phyloP scores from a whole-genome alignment of 495 filamentous ascomycete genomes.

The Xylaria bambusicola region DNA sequence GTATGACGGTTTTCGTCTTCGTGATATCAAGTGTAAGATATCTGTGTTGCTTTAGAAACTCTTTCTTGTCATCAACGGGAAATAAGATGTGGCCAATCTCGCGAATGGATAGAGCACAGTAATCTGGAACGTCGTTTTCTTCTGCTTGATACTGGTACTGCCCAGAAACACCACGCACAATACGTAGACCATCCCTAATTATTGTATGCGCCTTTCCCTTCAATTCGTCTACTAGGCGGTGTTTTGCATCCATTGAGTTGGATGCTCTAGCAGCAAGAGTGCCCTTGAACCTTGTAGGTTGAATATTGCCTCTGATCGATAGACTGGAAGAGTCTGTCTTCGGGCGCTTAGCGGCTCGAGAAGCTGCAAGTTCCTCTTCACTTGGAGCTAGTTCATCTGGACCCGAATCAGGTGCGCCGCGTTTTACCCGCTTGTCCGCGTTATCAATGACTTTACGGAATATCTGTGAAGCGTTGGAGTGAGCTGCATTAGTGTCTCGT shows the following conservation, averaged over 20 bases:
- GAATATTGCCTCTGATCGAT: slow-evolving; percentile 28
- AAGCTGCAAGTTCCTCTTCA: slow-evolving; percentile 12
- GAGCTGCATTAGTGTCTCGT: not conserved
- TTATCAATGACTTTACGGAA: slow-evolving; percentile 19
- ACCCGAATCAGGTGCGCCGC: not conserved
- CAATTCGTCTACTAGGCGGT: not conserved
- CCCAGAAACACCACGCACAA: slow-evolving; percentile 29
- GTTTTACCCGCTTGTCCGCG: not conserved
- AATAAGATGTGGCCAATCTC: slow-evolving; percentile 21
- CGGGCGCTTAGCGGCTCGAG: slow-evolving; percentile 15
- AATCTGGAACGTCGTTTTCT: not conserved
- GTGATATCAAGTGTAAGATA: slow-evolving; percentile 25
- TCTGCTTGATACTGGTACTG: slow-evolving; percentile 19
- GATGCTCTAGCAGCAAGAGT: slow-evolving; percentile 10
- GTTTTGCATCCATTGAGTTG: not conserved
- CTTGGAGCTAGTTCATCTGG: slow-evolving; percentile 16
- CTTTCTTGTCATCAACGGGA: slow-evolving; percentile 16
- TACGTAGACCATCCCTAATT: slow-evolving; percentile 17
- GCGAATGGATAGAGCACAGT: slow-evolving; percentile 23
- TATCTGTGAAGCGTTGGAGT: not conserved
- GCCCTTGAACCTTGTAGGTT: slow-evolving; percentile 18
- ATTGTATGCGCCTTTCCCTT: not conserved
- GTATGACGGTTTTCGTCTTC: slow-evolving; percentile 2
- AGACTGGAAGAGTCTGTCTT: slow-evolving; percentile 21
- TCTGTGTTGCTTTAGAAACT: slow-evolving; percentile 14